A percentile compares a stretch with the other conserved stretches of the same genome.
Evolutionary conservation across 148 eudicot genomes (phyloP).

Genomic region (Persicaria maculosa): DNA sequence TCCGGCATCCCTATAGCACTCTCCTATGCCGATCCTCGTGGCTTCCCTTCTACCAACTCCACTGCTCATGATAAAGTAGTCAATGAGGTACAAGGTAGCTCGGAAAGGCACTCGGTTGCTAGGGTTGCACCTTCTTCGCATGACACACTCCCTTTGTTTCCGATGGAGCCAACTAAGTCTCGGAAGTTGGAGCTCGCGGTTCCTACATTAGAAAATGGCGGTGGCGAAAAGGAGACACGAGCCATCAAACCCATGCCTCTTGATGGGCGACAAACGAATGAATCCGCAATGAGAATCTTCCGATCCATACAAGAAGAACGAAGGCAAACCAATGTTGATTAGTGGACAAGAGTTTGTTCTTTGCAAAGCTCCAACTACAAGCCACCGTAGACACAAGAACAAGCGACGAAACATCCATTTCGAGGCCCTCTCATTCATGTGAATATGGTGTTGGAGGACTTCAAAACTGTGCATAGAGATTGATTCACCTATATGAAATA

Average conservation of each 20-base stretch:
- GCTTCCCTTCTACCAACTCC: too few species aligned
- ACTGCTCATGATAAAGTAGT: background rate
- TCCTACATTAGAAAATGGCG: background rate
- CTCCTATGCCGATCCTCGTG: background rate
- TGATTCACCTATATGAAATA: too few species aligned
- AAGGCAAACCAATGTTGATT: background rate
- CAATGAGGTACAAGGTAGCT: background rate
- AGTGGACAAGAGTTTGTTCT: background rate
- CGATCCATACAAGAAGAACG: constrained; percentile 2
- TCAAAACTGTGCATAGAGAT: too few species aligned
- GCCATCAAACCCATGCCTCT: background rate
- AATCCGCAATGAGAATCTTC: background rate
- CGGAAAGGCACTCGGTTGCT: background rate
- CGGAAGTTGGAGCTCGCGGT: background rate
- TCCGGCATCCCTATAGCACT: background rate
- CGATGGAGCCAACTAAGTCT: background rate
- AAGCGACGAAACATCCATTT: too few species aligned
- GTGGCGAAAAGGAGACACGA: background rate
- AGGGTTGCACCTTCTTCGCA: background rate
- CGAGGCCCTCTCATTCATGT: too few species aligned
- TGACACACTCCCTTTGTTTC: background rate
- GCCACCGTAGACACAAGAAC: too few species aligned
- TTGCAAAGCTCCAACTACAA: too few species aligned
- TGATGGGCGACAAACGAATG: background rate
- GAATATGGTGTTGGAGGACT: too few species aligned